Percentiles rank a stretch among this genome's conserved stretches.
Conservation (phyloP, 2,329 filamentous ascomycete species). For the Incumbomyces lentus region DNA sequence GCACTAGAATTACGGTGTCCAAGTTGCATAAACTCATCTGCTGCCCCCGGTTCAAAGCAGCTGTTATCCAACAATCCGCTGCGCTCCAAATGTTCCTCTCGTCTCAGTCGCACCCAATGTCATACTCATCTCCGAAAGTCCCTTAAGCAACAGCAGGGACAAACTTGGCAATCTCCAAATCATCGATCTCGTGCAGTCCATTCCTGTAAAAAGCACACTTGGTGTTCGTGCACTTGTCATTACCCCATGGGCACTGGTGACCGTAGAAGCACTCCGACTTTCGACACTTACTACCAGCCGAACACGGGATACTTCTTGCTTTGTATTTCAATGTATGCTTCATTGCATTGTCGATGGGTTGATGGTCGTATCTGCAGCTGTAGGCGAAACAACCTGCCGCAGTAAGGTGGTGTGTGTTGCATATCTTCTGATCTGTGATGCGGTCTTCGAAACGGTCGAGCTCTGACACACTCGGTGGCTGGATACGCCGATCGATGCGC, state of each 20-base stretch:
- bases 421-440: slow-evolving; percentile 34
- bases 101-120: not conserved
- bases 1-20: too few species aligned
- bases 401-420: slow-evolving; percentile 40
- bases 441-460: slow-evolving; percentile 32
- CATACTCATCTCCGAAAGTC: not conserved
- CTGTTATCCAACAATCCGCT: too few species aligned
- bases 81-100: too few species aligned
- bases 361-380: slow-evolving; percentile 38
- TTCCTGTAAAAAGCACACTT: slow-evolving; percentile 15
- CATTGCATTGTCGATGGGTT: slow-evolving; percentile 29
- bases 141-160: slow-evolving; percentile 9
- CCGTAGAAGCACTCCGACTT: slow-evolving; percentile 35
- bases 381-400: slow-evolving; percentile 20
- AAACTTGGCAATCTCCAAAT: slow-evolving; percentile 15
- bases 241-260: slow-evolving; percentile 26
- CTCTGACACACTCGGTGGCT: slow-evolving; percentile 28
- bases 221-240: slow-evolving; percentile 11
- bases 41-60: too few species aligned
- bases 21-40: too few species aligned
- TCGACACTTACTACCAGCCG: slow-evolving; percentile 32
- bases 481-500: slow-evolving; percentile 37
- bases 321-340: slow-evolving; percentile 36
- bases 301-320: slow-evolving; percentile 35
- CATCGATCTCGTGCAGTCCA: slow-evolving; percentile 14